A percentile compares a stretch with the other conserved stretches of the same genome.
Conservation (phyloP, 257 asterid genomes). For the Solanum neorickii region DNA sequence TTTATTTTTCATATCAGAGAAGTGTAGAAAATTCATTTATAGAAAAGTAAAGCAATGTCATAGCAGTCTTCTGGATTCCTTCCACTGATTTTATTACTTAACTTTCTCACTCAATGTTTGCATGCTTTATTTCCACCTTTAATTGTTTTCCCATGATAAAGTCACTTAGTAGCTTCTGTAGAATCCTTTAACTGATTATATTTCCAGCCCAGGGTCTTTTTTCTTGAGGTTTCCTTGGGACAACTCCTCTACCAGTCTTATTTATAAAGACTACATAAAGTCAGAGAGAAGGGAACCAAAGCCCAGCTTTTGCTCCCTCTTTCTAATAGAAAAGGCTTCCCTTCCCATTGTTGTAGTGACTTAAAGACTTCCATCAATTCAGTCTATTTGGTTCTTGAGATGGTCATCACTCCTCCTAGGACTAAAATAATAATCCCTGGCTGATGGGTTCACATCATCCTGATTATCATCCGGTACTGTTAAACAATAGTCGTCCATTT, state of each 20-base stretch:
- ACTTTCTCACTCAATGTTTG: not conserved
- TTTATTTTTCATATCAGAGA: not conserved
- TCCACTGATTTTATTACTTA: not conserved
- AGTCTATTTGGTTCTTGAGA: not conserved
- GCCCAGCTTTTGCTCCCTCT: not conserved
- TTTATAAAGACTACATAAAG: not conserved
- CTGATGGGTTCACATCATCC: not conserved
- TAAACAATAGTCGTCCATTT: not conserved
- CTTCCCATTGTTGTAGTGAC: not conserved
- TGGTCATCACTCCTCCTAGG: not conserved
- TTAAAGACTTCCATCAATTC: not conserved
- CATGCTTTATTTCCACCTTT: not conserved
- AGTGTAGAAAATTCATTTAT: not conserved
- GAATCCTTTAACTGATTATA: not conserved
- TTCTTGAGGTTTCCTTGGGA: not conserved
- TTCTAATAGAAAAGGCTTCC: not conserved
- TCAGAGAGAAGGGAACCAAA: not conserved
- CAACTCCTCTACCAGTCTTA: not conserved
- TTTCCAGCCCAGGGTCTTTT: not conserved
- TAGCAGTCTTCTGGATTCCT: not conserved
- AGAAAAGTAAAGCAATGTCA: not conserved
- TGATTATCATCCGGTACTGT: not conserved
- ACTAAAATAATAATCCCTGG: not conserved
- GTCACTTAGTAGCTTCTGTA: not conserved
- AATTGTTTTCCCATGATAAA: not conserved